Evolutionary conservation across 2,329 filamentous ascomycete genomes (phyloP), one percentile per base, ranked within the genome.

Genomic region (Myriangium duriaei): DNA sequence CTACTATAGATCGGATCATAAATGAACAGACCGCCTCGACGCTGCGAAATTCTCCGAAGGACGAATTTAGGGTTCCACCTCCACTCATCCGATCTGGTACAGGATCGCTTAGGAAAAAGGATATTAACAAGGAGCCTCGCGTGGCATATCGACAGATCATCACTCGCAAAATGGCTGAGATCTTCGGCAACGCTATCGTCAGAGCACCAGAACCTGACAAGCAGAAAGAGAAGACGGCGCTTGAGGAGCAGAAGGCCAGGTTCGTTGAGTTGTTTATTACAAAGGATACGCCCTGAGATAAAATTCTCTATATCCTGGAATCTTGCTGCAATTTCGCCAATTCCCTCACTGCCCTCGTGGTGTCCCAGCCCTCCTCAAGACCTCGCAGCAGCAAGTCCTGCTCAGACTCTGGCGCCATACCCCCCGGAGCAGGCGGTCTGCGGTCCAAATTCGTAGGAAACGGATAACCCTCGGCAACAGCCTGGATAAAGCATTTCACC

Each of bases 181-280:
- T 84, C 0, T 79, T 91, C 46, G 72, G 74, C 1, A 62, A 63
- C 1, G 64, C 74, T 0, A 64, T 85, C 10, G 79, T 86, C 42
- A 68, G 77, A 5, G 54, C 61, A 2, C 53, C 61, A 1, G 48
- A 33, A 3, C 60, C 55, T 1, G 43, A 53, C 13, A 68, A 59
- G 42, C 72, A 73, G 4, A 74, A 72, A 57, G 79, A 81, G 42
- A 72, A 62, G 46, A 76, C 67, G 42, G 59, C 62, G 0, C 57
- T 67, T 11, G 75, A 78, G 45, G 81, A 81, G 41, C 72, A 72
- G 53, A 80, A 76, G 62, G 67, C 68, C 40, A 68, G 68, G 7
- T 59, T 87, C 10, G 54, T 92, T 18, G 81, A 86, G 53, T 61
- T 84, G 17, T 92, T 92, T 47, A 52, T 84, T 42, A 64, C 59